Conservation (phyloP, 2,329 filamentous ascomycete species). For the Xylaria multiplex region DNA sequence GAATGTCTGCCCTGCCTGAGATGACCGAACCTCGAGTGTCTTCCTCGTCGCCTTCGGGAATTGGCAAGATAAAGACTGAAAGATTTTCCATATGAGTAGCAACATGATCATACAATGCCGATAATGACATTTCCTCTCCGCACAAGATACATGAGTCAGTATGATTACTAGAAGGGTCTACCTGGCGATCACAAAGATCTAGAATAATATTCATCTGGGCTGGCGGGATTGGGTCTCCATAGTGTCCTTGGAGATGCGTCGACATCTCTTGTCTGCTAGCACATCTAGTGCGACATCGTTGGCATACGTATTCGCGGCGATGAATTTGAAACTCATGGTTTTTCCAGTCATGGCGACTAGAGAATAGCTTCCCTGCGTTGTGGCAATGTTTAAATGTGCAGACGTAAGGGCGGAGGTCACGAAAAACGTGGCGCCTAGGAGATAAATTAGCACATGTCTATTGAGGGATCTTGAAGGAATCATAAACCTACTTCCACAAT, state of each 20-base stretch:
- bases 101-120: conserved; percentile 10
- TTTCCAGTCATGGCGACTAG: conserved; percentile 19
- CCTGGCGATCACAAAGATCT: conserved; percentile 9
- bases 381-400: conserved; percentile 19
- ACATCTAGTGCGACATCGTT: neutral
- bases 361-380: conserved; percentile 4
- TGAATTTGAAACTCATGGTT: conserved; percentile 19
- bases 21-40: conserved; percentile 7
- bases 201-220: conserved; percentile 9
- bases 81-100: conserved; percentile 19
- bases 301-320: conserved; percentile 16
- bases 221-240: neutral
- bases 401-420: conserved; percentile 20
- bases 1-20: conserved; percentile 4
- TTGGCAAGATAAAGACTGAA: conserved; percentile 16
- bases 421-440: conserved; percentile 22
- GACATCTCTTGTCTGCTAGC: conserved; percentile 3
- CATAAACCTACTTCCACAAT: conserved; percentile 19
- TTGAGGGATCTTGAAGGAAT: neutral
- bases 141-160: conserved; percentile 10
- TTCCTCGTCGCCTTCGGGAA: conserved; percentile 3
- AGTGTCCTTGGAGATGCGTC: conserved; percentile 8
- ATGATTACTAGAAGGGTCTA: neutral
- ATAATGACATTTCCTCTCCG: neutral
- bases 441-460: neutral